Base-by-base conservation (phyloP, 1,284 basidiomycete species). In the Pterulicium gracile region DNA sequence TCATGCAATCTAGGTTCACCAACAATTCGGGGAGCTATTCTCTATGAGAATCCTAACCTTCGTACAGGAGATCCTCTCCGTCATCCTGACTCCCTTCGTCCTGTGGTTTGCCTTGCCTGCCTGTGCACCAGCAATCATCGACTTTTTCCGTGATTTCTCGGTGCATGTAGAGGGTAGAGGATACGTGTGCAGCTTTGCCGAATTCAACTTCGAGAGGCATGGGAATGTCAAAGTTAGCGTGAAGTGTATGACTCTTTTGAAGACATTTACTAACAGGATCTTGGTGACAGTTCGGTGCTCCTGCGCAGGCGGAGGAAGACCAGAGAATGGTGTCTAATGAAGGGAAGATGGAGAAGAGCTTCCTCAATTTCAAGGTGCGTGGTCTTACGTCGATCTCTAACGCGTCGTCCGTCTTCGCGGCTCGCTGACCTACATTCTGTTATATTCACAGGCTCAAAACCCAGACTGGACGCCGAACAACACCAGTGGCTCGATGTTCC, bases 291-390 rank as follows among this genome's bases (percentile, higher is more conserved):
- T 90, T 88, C 56, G 89, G 88, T 21, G 89, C 85, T 4, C 86
- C 87, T 1, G 72, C 73, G 2, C 65, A 69, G 32, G 73, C 71
- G 15, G n/a, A n/a, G n/a, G 68, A 69, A n/a, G 81, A 89, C 52
- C 80, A 81, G 56, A 75, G 79, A 45, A 80, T 87, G 68, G 69
- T 86, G 53, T 88, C 87, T 3, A 88, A 88, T 54, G 88, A 94
- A 54, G 88, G 89, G 46, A 96, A 98, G 73, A 97, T 98, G 92
- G 95, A 98, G 70, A 94, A 98, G 69, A 88, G 83, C 56, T 92
- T 98, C 65, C 68, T 98, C 27, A 93, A 91, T 58, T 98, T 98
- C 75, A 95, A 93, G 69, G 82, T 79, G 44, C 17, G 43, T 44
- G 4, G 35, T 7, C n/a, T n/a, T n/a, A n/a, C n/a, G n/a, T n/a